Base-by-base conservation (phyloP, 192 early-diverging fungal species). In the Phlyctochytrium arcticum region DNA sequence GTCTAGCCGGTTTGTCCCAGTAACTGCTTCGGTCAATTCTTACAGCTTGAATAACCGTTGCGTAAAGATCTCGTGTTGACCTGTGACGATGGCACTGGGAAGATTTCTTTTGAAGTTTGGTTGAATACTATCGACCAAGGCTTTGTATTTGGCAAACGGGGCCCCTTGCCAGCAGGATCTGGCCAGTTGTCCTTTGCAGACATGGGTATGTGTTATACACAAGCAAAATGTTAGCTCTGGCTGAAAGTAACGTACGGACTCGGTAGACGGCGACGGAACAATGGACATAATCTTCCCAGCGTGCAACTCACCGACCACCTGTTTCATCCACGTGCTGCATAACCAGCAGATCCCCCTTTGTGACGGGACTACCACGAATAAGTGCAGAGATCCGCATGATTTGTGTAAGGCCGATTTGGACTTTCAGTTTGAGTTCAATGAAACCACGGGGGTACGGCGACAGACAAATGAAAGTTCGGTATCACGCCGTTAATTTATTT, bases 101-200 rank as follows among this genome's bases (percentile, higher is more conserved):
- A 37, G 19, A 32, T 56, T 39, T 68, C 65, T 54, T 86, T 84
- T 60, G 87, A 92, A 58, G 84, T 95, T 48, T 96, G 93, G 87
- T 72, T 75, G 33, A 89, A 89, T 71, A 71, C 80, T 0, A 74
- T 79, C 29, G 64, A 81, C 10, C 30, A 76, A 35, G 90, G 91
- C 4, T 92, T 88, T 65, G 65, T 69, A 32, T 85, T 89, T 58
- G 78, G 78, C n/a, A 70, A 76, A 49, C 68, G 72, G 5, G 78
- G 87, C 4, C 62, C 75, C 29, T 70, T 95, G 35, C 92, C 91
- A 6, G 56, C 69, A 0, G 78, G 78, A 7, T 72, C 85, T 34
- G 95, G 92, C 3, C 88, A 81, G 29, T 78, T 98, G 31, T 81
- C 89, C 3, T 95, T 98, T 80, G 91, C 90, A 21, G 95, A 98